A percentile compares a stretch with the other conserved stretches of the same genome.
Conservation (phyloP, 202 grass and related monocot species). For the Cymbopogon flexuosus region DNA sequence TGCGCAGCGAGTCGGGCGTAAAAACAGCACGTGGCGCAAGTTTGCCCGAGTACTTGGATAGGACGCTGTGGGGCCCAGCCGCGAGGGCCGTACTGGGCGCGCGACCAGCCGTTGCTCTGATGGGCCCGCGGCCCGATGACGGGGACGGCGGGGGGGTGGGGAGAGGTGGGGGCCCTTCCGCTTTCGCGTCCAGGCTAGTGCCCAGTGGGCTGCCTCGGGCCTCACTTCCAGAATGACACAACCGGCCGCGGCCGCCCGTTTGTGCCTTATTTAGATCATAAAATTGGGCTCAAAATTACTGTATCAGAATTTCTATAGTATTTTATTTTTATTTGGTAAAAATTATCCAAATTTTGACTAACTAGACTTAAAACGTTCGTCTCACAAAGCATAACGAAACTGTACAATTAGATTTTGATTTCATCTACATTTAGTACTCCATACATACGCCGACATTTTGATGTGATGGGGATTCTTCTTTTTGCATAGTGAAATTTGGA, state of each 20-base stretch:
- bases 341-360: no score
- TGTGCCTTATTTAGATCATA: no score
- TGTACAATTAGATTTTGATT: no score
- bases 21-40: background rate
- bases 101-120: background rate
- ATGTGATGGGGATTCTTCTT: no score
- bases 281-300: no score
- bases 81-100: background rate
- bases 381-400: no score
- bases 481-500: no score
- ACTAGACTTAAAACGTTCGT: no score
- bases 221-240: background rate
- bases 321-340: no score
- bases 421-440: no score
- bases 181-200: conserved; percentile 7
- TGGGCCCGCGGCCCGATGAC: conserved; percentile 29
- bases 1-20: fast-evolving
- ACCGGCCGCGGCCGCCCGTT: background rate
- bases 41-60: background rate
- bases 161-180: background rate
- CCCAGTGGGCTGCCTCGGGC: conserved; percentile 37
- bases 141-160: background rate
- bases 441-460: no score
- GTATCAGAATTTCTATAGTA: no score
- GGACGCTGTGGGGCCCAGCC: background rate